Evolutionary conservation across 352 stramenopile genomes (phyloP).

Genomic region (Phytophthora foliorum): DNA sequence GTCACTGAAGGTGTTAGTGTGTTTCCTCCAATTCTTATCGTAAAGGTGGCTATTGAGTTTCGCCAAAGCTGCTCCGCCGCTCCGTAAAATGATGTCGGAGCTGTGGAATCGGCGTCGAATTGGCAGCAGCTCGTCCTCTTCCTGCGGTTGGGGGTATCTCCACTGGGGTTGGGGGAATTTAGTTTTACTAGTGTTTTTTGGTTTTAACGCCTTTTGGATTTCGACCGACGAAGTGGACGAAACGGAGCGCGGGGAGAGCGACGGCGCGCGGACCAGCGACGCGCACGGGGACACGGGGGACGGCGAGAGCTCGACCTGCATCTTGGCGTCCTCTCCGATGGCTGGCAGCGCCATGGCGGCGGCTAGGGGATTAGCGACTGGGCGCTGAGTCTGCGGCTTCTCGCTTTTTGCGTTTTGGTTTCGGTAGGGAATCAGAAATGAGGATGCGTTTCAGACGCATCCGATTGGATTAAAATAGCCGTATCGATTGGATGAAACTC

Average conservation of each 20-base stretch:
- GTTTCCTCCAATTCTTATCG: conserved; percentile 24
- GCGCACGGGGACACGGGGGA: conserved; percentile 18
- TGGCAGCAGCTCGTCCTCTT: conserved; percentile 27
- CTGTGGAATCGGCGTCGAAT: conserved; percentile 67
- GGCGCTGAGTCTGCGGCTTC: conserved; percentile 18
- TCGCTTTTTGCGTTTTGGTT: conserved; percentile 8
- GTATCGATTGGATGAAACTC: too few species aligned
- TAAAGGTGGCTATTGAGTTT: conserved; percentile 22
- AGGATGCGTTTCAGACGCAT: background rate
- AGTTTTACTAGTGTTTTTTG: conserved; percentile 5
- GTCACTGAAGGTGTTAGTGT: conserved; percentile 25
- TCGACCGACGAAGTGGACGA: conserved; percentile 25
- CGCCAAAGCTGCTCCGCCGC: conserved; percentile 4
- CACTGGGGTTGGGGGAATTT: conserved; percentile 8
- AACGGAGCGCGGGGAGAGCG: conserved; percentile 33
- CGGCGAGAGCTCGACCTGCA: conserved; percentile 18
- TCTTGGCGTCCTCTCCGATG: conserved; percentile 63
- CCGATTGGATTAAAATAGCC: background rate
- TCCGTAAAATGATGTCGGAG: conserved; percentile 61
- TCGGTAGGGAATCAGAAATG: conserved; percentile 26
- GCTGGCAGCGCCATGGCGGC: conserved; percentile 44
- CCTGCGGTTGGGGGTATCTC: conserved; percentile 4
- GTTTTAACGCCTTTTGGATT: conserved; percentile 14
- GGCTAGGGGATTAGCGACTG: background rate
- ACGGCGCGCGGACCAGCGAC: conserved; percentile 19